Evolutionary conservation across 2,329 filamentous ascomycete genomes (phyloP), one percentile per base, ranked within the genome.

Genomic region (Epichloe sibirici): DNA sequence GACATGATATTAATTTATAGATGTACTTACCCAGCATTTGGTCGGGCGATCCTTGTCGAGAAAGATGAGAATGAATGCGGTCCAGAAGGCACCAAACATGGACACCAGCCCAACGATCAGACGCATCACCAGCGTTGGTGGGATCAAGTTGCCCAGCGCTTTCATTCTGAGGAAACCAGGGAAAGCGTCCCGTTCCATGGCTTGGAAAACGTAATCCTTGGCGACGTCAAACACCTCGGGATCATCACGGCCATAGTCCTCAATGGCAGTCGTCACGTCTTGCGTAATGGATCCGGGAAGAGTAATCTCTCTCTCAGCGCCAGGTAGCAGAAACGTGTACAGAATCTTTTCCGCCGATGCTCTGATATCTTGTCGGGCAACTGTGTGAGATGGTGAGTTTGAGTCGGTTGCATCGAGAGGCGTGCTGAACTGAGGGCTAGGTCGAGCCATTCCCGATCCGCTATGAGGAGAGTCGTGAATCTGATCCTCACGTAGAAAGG

Each of bases 111-210:
- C 93, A 59, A 95, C 67, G 45, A 95, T 89, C 49, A 97, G 74
- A 51, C 93, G 81, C 60, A 94, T 77, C 64, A 97, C 82, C 59
- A 95, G 84, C 46, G 89, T 95, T 15, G 91, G 82, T 3, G 91
- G 93, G 31, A 98, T 91, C 13, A 98, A 78, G 64, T 98, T 98
- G 55, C 94, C 94, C 25, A 98, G 76, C 3, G 93, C 93, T 72
- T 97, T 97, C 71, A 89, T 88, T 64, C 91, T 81, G 54, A 98
- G 76, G 70, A 98, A 98, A 1, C 91, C 91, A 0, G 94, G 93
- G 66, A 95, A 98, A n/a, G 94, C 93, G 71, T 98, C 93, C 52
- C 94, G 82, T 71, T 98, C 94, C 93, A 98, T 98, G 37, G 94
- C 94, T 71, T 98, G 94, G 69, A 97, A 98, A 57, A 97, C 93